A percentile compares a stretch with the other conserved stretches of the same genome.
Conservation (phyloP, 805 yeast species). For the Spathaspora arborariae region DNA sequence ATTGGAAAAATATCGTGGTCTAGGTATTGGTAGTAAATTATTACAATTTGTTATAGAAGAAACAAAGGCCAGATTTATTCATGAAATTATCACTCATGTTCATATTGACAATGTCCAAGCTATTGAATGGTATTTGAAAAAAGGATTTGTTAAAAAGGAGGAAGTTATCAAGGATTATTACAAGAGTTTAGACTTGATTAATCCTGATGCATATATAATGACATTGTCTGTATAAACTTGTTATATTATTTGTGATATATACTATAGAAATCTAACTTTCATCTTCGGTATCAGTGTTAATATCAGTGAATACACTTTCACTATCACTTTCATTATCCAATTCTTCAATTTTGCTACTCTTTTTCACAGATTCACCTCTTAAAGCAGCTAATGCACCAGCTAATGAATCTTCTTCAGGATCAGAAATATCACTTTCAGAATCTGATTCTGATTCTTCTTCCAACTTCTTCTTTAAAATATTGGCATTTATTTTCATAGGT, state of each 20-base stretch:
- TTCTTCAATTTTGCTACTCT: slow-evolving; percentile 12
- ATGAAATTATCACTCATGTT: slow-evolving; percentile 51
- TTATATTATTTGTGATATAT: no score
- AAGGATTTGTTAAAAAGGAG: slow-evolving; percentile 43
- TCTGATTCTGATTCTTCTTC: slow-evolving; percentile 34
- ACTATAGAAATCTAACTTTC: no score
- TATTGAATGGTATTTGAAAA: slow-evolving; percentile 47
- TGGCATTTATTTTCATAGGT: not conserved
- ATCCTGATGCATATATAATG: slow-evolving; percentile 47
- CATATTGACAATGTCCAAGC: slow-evolving; percentile 41
- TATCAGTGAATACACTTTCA: slow-evolving; percentile 42
- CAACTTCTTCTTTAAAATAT: slow-evolving; percentile 5
- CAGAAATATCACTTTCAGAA: slow-evolving; percentile 56
- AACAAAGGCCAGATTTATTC: slow-evolving; percentile 52
- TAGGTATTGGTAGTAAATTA: slow-evolving; percentile 60
- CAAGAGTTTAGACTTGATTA: slow-evolving; percentile 38
- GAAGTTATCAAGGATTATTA: slow-evolving; percentile 45
- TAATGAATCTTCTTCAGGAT: slow-evolving; percentile 69
- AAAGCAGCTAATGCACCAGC: slow-evolving; percentile 73
- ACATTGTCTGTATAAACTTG: slow-evolving; percentile 23
- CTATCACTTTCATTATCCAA: slow-evolving; percentile 36
- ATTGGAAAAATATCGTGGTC: slow-evolving; percentile 54
- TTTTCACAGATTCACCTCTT: slow-evolving; percentile 54
- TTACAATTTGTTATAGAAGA: slow-evolving; percentile 54
- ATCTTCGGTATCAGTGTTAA: slow-evolving; percentile 44